Evolutionary conservation across 1,284 basidiomycete genomes (phyloP), one percentile per base, ranked within the genome.

Genomic region (Sanghuangporus sanghuang): DNA sequence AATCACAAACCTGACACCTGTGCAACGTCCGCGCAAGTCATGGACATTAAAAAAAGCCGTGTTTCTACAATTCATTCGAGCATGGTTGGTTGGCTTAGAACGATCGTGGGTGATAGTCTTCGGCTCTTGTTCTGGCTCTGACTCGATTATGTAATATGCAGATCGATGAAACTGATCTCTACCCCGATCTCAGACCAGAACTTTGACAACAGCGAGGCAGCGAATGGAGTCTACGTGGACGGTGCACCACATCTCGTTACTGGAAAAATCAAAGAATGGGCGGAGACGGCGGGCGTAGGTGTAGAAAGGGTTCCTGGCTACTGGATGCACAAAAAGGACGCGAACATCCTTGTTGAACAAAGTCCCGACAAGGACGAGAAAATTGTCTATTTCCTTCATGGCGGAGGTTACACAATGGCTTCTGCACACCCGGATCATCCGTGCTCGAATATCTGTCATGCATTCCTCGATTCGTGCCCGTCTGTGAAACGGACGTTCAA

Each of bases 301-400:
- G 73, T 79, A 0, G 69, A 75, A 36, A 75, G 75, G 32, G 77
- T 86, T 40, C 81, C 85, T 5, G 84, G 83, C 2, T 87, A 86
- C 68, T 86, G 85, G 84, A 72, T 78, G 8, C 50, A 62, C 52
- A 52, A 62, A 32, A 6, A 21, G 0, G 63, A 57, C 18, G 1
- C 5, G 23, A 14, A 60, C 2, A 9, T 74, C 77, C 44, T 65
- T 69, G 21, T 70, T 74, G 35, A 75, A 73, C 6, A 69, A 79
- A 42, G 67, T 75, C 2, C 75, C 80, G 44, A 40, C 3, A 9
- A 42, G 40, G 40, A 42, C 11, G 65, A 66, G 61, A 84, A 83
- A 67, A 79, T 86, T 6, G 59, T 84, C 1, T 79, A 81, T 66
- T 68, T 73, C 52, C 69, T 86, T 2, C 85, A 87, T 68, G 85